phyloP scores from a whole-genome alignment of 75 land plant species.

The Isoetes taiwanensis region DNA sequence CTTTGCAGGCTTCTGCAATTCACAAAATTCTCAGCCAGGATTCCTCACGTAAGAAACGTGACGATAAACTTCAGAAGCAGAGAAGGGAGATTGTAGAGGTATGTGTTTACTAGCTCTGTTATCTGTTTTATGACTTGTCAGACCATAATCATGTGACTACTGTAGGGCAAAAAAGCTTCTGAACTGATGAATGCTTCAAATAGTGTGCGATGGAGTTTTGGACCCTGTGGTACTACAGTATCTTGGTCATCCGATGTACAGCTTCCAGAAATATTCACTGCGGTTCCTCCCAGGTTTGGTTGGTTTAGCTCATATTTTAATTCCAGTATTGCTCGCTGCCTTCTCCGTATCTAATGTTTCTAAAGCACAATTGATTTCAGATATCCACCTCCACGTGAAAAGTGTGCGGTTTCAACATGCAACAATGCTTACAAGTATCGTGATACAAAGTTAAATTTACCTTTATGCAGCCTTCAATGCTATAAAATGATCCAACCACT shows the following conservation, averaged over 20 bases:
- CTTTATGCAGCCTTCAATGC: conserved; percentile 93
- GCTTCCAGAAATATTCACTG: conserved; percentile 53
- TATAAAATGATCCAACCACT: conserved; percentile 68
- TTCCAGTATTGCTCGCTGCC: too few species aligned
- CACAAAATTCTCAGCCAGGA: conserved; percentile 86
- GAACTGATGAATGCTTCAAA: conserved; percentile 36
- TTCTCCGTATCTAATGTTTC: too few species aligned
- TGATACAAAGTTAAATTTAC: conserved; percentile 79
- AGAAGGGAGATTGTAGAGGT: conserved; percentile 72
- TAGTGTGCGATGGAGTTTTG: conserved; percentile 60
- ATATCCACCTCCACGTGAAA: conserved; percentile 96
- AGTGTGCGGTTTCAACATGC: conserved; percentile 95
- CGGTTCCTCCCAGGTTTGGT: conserved; percentile 52
- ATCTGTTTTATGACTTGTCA: too few species aligned
- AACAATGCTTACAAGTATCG: conserved; percentile 84
- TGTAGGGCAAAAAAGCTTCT: conserved; percentile 64
- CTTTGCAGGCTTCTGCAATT: conserved; percentile 74
- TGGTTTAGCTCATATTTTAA: neutral
- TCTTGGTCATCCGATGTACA: conserved; percentile 59
- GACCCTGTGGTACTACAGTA: conserved; percentile 64
- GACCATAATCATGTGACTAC: too few species aligned
- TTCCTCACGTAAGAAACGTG: conserved; percentile 56
- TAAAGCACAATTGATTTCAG: conserved; percentile 45
- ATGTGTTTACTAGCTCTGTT: neutral
- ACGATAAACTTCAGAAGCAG: conserved; percentile 55